A percentile compares a stretch with the other conserved stretches of the same genome.
Evolutionary conservation across 2,329 filamentous ascomycete species (phyloP).

Genomic region (Ophiobolus disseminans): DNA sequence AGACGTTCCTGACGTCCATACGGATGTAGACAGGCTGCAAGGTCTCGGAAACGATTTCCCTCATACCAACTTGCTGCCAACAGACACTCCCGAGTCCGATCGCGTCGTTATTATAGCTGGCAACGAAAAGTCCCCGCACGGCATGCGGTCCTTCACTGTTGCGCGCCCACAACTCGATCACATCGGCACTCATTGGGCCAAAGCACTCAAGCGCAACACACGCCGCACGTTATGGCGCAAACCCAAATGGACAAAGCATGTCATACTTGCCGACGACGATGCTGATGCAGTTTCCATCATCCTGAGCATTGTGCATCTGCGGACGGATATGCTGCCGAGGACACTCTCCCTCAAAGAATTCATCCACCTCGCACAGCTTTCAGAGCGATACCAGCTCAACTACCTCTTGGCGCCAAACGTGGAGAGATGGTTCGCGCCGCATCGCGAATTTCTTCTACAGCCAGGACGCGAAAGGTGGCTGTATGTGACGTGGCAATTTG

Average conservation of each 20-base stretch:
- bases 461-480: conserved; percentile 34
- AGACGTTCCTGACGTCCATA: no score
- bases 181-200: conserved; percentile 15
- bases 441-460: conserved; percentile 5
- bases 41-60: not conserved
- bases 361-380: conserved; percentile 33
- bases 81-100: not conserved
- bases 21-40: no score
- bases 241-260: conserved; percentile 8
- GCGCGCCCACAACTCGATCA: conserved; percentile 12
- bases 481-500: conserved; percentile 34
- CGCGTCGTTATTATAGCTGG: conserved; percentile 11
- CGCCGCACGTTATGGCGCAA: conserved; percentile 2
- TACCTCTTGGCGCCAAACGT: conserved; percentile 16
- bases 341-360: conserved; percentile 30
- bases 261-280: conserved; percentile 42
- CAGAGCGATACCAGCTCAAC: conserved; percentile 36
- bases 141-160: conserved; percentile 10
- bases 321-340: conserved; percentile 32
- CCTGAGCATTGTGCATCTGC: conserved; percentile 42
- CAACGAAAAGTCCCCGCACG: conserved; percentile 1
- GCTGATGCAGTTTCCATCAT: conserved; percentile 38
- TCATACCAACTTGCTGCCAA: not conserved
- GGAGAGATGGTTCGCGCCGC: conserved; percentile 17
- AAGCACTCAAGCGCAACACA: not conserved